These are phyloP conservation scores for Hura crepitans DNA, from an alignment of 441 rosid genomes.

Conservation along the genomic window DNA sequence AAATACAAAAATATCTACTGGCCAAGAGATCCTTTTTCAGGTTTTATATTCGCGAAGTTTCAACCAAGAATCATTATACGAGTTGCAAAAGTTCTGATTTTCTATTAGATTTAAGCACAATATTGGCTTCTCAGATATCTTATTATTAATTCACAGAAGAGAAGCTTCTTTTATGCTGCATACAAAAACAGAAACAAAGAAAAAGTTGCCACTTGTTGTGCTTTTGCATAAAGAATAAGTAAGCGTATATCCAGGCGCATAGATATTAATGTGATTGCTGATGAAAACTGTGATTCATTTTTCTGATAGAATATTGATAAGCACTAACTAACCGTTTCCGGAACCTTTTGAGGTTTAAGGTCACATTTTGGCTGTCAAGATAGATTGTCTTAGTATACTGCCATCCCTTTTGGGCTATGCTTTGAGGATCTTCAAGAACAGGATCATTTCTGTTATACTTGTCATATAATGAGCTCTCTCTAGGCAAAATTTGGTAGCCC, in stretches of 20 bases:
- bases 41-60: no score
- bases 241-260: not conserved
- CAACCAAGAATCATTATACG: no score
- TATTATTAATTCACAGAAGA: constrained; percentile 6
- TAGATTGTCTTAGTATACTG: constrained; percentile 76
- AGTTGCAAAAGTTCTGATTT: no score
- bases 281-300: constrained; percentile 16
- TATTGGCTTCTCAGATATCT: not conserved
- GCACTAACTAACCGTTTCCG: constrained; percentile 43
- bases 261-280: constrained; percentile 9
- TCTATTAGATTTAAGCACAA: not conserved
- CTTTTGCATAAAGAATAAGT: constrained; percentile 11
- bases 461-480: constrained; percentile 71
- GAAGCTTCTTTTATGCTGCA: constrained; percentile 9
- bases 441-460: constrained; percentile 48
- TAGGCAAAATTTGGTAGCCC: constrained; percentile 53
- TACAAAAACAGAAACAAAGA: constrained; percentile 2
- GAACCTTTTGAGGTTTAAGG: constrained; percentile 53
- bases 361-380: constrained; percentile 73
- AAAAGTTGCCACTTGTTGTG: not conserved
- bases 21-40: no score
- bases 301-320: constrained; percentile 28
- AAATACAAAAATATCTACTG: no score
- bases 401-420: constrained; percentile 72
- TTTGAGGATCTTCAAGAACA: constrained; percentile 52